Conservation (phyloP, 2,329 filamentous ascomycete genomes). For the Fusarium sp. region DNA sequence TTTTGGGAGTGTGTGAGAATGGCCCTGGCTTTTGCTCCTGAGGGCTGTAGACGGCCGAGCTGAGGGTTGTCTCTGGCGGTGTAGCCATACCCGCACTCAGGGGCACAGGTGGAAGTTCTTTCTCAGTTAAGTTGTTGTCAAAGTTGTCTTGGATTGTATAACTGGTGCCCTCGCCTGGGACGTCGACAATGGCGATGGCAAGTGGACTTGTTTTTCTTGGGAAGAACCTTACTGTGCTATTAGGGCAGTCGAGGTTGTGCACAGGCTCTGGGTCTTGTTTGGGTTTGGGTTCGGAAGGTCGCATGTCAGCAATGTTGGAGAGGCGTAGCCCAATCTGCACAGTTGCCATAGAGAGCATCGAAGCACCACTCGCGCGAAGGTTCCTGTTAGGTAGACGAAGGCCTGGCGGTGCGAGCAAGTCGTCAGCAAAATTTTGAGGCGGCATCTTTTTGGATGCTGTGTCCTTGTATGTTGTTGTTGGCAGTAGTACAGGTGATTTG, state of each 20-base stretch:
- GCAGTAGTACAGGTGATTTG: constrained; percentile 56
- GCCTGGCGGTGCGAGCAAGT: constrained; percentile 58
- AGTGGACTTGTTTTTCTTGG: constrained; percentile 45
- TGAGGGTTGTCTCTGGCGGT: constrained; percentile 57
- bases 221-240: constrained; percentile 36
- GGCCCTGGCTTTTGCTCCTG: constrained; percentile 37
- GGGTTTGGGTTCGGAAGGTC: constrained; percentile 46
- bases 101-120: constrained; percentile 56
- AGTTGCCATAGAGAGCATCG: constrained; percentile 74
- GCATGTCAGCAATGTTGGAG: constrained; percentile 69
- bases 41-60: constrained; percentile 66
- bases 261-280: constrained; percentile 50
- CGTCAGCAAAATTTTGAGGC: constrained; percentile 18
- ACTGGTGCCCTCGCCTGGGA: constrained; percentile 43
- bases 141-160: constrained; percentile 43
- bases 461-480: constrained; percentile 61
- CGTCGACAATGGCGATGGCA: constrained; percentile 46
- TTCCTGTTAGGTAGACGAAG: constrained; percentile 55
- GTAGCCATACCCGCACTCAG: constrained; percentile 37
- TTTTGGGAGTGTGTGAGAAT: constrained; percentile 38
- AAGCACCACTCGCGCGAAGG: constrained; percentile 70
- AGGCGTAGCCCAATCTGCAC: constrained; percentile 79
- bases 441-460: constrained; percentile 27
- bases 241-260: constrained; percentile 55
- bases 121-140: constrained; percentile 49